Evolutionary conservation across 208 protist species (phyloP).

Genomic region (Leishmania guyanensis): DNA sequence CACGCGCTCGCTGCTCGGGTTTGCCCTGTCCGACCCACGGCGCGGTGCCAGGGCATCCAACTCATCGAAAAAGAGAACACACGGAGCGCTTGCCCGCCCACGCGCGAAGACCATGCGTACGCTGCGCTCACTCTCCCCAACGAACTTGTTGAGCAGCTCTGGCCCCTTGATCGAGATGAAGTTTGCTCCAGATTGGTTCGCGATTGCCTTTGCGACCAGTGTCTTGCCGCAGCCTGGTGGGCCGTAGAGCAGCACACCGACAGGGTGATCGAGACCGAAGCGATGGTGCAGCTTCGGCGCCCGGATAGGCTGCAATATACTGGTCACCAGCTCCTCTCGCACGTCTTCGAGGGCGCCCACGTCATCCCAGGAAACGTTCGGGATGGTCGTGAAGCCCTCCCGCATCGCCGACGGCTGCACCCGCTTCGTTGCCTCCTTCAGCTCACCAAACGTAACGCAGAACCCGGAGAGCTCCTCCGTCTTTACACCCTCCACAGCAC

Average conservation of each 20-base stretch:
- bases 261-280: slow-evolving; percentile 88
- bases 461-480: slow-evolving; percentile 65
- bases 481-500: slow-evolving; percentile 22
- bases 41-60: slow-evolving; percentile 97
- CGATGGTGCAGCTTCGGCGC: slow-evolving; percentile 89
- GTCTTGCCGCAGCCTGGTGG: slow-evolving; percentile 99
- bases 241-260: slow-evolving; percentile 98
- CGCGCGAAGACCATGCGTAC: slow-evolving; percentile 97
- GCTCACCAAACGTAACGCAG: slow-evolving; percentile 79
- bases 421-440: slow-evolving; percentile 91
- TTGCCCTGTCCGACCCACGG: slow-evolving; percentile 89
- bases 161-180: slow-evolving; percentile 99
- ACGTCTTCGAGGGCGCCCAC: slow-evolving; percentile 97
- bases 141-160: slow-evolving; percentile 98
- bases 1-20: slow-evolving; percentile 94
- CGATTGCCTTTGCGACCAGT: slow-evolving; percentile 95
- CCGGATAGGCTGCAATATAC: slow-evolving; percentile 93
- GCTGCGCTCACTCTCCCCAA: slow-evolving; percentile 98
- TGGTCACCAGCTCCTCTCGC: slow-evolving; percentile 91
- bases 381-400: slow-evolving; percentile 96
- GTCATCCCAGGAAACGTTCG: slow-evolving; percentile 97
- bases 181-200: slow-evolving; percentile 95
- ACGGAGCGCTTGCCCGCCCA: slow-evolving; percentile 92
- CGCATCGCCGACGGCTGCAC: slow-evolving; percentile 98
- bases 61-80: slow-evolving; percentile 99